Percentiles rank a stretch among this genome's conserved stretches.
These are phyloP conservation scores for Coniferiporia sulphurascens DNA, from an alignment of 1,284 basidiomycete species.

Conservation along the genomic window DNA sequence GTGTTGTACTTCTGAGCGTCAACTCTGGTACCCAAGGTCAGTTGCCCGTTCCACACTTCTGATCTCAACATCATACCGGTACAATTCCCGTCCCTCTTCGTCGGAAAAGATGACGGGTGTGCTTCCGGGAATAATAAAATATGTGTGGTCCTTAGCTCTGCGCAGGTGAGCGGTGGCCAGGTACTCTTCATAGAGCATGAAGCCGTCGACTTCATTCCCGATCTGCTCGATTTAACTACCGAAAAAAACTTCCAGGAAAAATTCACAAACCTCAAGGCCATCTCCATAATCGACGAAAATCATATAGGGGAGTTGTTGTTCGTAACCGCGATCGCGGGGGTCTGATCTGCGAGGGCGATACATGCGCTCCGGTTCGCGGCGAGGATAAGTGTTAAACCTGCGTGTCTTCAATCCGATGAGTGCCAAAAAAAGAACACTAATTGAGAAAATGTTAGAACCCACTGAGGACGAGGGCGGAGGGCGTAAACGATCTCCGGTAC, in stretches of 20 bases:
- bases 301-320: conserved; percentile 13
- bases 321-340: neutral
- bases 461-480: neutral
- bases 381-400: neutral
- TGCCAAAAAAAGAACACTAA: neutral
- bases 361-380: neutral
- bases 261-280: conserved; percentile 17
- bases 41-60: neutral
- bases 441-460: neutral
- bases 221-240: conserved; percentile 12
- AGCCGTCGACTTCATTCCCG: conserved; percentile 24
- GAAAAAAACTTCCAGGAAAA: neutral
- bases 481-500: neutral
- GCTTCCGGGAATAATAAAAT: conserved; percentile 20
- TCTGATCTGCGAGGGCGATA: neutral
- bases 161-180: conserved; percentile 15
- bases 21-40: conserved; percentile 24
- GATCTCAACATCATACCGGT: conserved; percentile 7
- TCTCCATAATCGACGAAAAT: conserved; percentile 20
- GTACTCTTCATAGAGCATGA: conserved; percentile 24
- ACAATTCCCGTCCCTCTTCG: conserved; percentile 16
- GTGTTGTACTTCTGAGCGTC: conserved; percentile 27
- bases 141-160: conserved; percentile 13
- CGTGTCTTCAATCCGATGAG: neutral
- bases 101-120: conserved; percentile 20